Evolutionary conservation across 805 yeast genomes (phyloP).

Genomic region (Candida pseudofarinosa): DNA sequence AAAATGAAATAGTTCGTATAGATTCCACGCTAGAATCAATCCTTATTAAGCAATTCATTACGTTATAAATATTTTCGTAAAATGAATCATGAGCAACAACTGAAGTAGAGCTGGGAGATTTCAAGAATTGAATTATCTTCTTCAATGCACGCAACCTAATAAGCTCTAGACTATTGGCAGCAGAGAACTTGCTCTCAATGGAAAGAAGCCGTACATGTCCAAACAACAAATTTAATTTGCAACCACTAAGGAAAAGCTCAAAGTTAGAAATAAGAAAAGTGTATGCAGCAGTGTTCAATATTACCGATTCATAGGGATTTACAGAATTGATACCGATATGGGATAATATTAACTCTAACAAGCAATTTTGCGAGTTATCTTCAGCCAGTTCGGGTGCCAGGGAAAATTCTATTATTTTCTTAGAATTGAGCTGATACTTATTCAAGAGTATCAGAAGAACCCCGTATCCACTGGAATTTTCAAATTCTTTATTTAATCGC

Average conservation of each 20-base stretch:
- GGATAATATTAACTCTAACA: conserved; percentile 46
- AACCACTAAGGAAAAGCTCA: conserved; percentile 63
- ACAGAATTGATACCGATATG: conserved; percentile 54
- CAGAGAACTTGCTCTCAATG: conserved; percentile 46
- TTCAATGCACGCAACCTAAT: conserved; percentile 47
- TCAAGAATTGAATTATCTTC: conserved; percentile 48
- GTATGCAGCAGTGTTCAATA: conserved; percentile 56
- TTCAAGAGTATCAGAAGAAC: conserved; percentile 51
- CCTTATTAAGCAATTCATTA: conserved; percentile 19
- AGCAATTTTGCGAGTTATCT: conserved; percentile 15
- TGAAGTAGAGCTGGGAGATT: conserved; percentile 20
- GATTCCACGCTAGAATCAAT: conserved; percentile 51
- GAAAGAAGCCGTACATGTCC: conserved; percentile 57
- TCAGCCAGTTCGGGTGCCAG: conserved; percentile 10
- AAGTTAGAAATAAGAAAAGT: conserved; percentile 46
- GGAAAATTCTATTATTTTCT: conserved; percentile 5
- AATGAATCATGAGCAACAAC: conserved; percentile 6
- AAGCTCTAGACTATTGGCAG: conserved; percentile 51
- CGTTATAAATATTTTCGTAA: conserved; percentile 15
- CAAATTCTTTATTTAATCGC: conserved; percentile 55
- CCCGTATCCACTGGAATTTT: conserved; percentile 56
- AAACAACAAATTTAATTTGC: conserved; percentile 49
- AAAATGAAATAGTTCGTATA: conserved; percentile 44
- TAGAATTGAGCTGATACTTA: conserved; percentile 32
- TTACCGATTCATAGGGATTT: conserved; percentile 52